A percentile compares a stretch with the other conserved stretches of the same genome.
Conservation (phyloP, 768 basidiomycete genomes). For the Tylopilus balloui region DNA sequence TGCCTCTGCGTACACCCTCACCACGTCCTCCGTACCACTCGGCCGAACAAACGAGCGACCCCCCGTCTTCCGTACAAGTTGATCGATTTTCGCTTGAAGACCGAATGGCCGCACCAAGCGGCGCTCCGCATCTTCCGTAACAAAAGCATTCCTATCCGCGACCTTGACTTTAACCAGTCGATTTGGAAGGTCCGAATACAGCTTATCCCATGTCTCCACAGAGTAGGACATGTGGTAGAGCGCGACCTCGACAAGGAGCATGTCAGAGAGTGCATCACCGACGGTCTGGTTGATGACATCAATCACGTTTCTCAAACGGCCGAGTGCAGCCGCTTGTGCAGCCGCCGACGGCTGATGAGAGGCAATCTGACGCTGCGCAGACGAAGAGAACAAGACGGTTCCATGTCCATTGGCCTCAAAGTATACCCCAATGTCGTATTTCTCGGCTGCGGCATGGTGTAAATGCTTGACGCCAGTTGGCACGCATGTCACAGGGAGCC, state of each 20-base stretch:
- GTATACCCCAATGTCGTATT: constrained; percentile 94
- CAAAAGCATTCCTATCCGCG: constrained; percentile 73
- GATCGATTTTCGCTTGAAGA: constrained; percentile 79
- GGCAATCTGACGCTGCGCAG: constrained; percentile 58
- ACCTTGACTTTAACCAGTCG: constrained; percentile 92
- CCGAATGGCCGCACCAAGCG: constrained; percentile 75
- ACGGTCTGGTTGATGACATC: constrained; percentile 96
- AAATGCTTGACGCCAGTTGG: constrained; percentile 97
- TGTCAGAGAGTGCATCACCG: constrained; percentile 93
- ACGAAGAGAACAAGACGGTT: constrained; percentile 87
- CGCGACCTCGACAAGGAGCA: constrained; percentile 91
- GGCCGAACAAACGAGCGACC: constrained; percentile 94
- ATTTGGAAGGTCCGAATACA: constrained; percentile 93
- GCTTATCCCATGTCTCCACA: constrained; percentile 82
- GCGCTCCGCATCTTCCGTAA: constrained; percentile 91
- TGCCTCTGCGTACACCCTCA: constrained; percentile 96
- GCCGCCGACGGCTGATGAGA: constrained; percentile 72
- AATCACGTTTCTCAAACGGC: constrained; percentile 70
- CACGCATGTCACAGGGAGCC: constrained; percentile 91
- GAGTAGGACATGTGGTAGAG: constrained; percentile 86
- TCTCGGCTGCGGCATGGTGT: constrained; percentile 92
- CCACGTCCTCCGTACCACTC: constrained; percentile 97
- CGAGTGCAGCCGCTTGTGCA: constrained; percentile 75
- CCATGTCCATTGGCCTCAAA: constrained; percentile 99
- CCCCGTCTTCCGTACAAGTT: constrained; percentile 72